Evolutionary conservation across 345 rosid genomes (phyloP), one percentile per base, ranked within the genome.

Genomic region (Syzygium grande): DNA sequence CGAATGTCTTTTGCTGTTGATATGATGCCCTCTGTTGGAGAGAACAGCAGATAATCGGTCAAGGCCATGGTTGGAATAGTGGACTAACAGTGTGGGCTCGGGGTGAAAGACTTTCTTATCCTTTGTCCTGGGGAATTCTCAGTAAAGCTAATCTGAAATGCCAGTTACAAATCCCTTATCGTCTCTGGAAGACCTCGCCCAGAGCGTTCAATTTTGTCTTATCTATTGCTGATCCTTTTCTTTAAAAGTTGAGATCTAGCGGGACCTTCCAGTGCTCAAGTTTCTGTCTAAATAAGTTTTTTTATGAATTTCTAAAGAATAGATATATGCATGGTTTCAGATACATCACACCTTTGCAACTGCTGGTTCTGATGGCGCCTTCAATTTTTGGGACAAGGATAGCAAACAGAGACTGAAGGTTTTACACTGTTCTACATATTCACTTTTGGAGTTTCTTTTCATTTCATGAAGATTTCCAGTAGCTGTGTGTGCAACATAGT

Each of bases 371-470:
- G 99, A 98, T 90, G 99, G 99, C 55, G 96, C 98, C 84, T 97
- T 98, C 91, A 96, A 96, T 88, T 98, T 98, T 89, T 98, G 99
- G 99, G 99, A 98, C 92, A 98, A 98, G 94, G 99, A 98, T 89
- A 98, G 99, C 87, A 98, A 98, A 90, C 99, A 98, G 89, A 93
- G 99, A 87, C 96, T 98, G 34, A 98, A 98, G 99, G 99, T 96
- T 58, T n/a, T 85, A 59, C 86, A 51, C 25, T 87, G 53, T 85
- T 79, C 43, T 79, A 25, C 11, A 22, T 25, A 30, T 83, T 53
- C 73, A 23, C 59, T 54, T 73, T 52, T 46, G 27, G 58, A 43
- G 11, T 51, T 13, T 43, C 43, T 78, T 46, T 51, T 38, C 56
- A 79, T 85, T 49, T 73, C 83, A 38, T 38, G 14, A 11, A 73